Conservation (phyloP, 345 rosid species). For the Salix exigua region DNA sequence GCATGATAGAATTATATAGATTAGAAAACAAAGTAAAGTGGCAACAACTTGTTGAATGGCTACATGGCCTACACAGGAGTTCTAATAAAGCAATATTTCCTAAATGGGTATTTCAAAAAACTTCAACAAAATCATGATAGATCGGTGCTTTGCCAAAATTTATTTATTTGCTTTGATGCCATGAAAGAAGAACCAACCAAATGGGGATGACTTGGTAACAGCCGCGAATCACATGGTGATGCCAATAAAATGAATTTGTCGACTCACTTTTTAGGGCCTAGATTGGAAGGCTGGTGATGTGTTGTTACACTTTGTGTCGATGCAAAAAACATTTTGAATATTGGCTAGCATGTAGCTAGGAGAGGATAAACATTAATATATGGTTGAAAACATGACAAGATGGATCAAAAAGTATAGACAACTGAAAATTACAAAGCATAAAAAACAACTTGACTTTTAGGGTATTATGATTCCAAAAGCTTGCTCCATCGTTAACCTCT, state of each 20-base stretch:
- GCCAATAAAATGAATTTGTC: slow-evolving; percentile 52
- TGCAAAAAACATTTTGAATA: slow-evolving; percentile 32
- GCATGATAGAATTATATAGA: neutral
- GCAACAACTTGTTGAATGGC: slow-evolving; percentile 29
- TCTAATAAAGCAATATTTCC: slow-evolving; percentile 38
- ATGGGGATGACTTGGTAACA: slow-evolving; percentile 27
- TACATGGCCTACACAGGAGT: slow-evolving; percentile 21
- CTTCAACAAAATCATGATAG: slow-evolving; percentile 10
- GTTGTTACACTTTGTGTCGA: slow-evolving; percentile 29
- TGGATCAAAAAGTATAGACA: slow-evolving; percentile 26
- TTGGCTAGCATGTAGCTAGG: slow-evolving; percentile 32
- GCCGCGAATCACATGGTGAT: slow-evolving; percentile 42
- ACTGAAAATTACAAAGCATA: neutral
- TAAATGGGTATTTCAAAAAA: slow-evolving; percentile 25
- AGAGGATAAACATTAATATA: slow-evolving; percentile 34
- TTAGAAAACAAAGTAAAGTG: neutral
- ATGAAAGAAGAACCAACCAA: slow-evolving; percentile 20
- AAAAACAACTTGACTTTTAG: slow-evolving; percentile 4
- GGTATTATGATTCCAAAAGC: slow-evolving; percentile 15
- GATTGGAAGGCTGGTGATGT: slow-evolving; percentile 30
- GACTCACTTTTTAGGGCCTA: slow-evolving; percentile 44
- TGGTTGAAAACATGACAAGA: slow-evolving; percentile 29
- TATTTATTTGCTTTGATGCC: neutral
- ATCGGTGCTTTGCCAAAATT: slow-evolving; percentile 5
- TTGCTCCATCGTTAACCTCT: slow-evolving; percentile 16